phyloP scores from a whole-genome alignment of 805 yeast genomes.

The Babjeviella inositovora region DNA sequence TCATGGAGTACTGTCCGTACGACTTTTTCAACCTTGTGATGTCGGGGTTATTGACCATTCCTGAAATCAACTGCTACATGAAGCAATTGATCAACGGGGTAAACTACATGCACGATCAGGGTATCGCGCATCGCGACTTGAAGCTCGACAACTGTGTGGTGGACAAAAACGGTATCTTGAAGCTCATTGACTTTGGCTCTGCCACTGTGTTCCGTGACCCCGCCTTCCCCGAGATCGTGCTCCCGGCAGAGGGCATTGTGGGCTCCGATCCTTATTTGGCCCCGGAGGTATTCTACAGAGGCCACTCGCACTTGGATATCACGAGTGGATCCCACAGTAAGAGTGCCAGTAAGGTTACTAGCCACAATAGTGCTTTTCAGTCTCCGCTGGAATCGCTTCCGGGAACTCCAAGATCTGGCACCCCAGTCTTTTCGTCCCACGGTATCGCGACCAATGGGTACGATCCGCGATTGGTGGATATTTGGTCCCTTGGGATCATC shows the following conservation, averaged over 20 bases:
- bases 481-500: slow-evolving; percentile 90
- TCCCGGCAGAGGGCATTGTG: slow-evolving; percentile 66
- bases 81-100: slow-evolving; percentile 71
- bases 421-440: too few relatives aligned
- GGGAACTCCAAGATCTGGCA: too few relatives aligned
- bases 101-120: slow-evolving; percentile 57
- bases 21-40: slow-evolving; percentile 90
- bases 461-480: slow-evolving; percentile 79
- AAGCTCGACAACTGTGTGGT: slow-evolving; percentile 92
- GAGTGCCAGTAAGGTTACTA: too few relatives aligned
- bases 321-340: too few relatives aligned
- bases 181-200: slow-evolving; percentile 87
- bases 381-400: too few relatives aligned
- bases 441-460: slow-evolving; percentile 33
- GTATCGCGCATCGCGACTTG: slow-evolving; percentile 85
- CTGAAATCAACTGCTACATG: slow-evolving; percentile 69
- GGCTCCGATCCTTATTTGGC: slow-evolving; percentile 95
- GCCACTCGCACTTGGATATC: too few relatives aligned
- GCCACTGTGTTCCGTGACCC: slow-evolving; percentile 71
- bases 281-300: slow-evolving; percentile 72
- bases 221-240: slow-evolving; percentile 33
- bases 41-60: slow-evolving; percentile 62
- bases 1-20: slow-evolving; percentile 87
- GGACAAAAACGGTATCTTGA: slow-evolving; percentile 53
- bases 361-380: too few relatives aligned